phyloP scores from a whole-genome alignment of 2,329 filamentous ascomycete genomes.

The Aspergillus cejpii region DNA sequence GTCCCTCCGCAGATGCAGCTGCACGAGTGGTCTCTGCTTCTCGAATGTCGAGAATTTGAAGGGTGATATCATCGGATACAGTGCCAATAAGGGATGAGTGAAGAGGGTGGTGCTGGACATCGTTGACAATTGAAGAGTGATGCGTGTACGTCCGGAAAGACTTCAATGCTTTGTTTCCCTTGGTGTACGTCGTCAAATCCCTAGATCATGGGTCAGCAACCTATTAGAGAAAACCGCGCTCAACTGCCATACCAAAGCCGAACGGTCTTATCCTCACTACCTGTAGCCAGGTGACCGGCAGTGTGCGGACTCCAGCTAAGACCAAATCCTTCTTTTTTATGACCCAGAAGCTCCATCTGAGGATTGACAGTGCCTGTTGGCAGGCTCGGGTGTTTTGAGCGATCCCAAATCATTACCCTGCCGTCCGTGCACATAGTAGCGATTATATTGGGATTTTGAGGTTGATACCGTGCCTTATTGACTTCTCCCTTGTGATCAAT shows the following conservation, averaged over 20 bases:
- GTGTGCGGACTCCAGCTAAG: constrained; percentile 85
- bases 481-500: constrained; percentile 96
- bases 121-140: constrained; percentile 87
- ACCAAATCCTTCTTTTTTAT: constrained; percentile 84
- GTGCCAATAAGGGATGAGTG: constrained; percentile 81
- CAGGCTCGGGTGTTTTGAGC: constrained; percentile 80
- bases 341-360: constrained; percentile 77
- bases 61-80: constrained; percentile 88
- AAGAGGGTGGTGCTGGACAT: constrained; percentile 89
- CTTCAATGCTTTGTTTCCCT: constrained; percentile 62
- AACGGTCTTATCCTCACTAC: constrained; percentile 87
- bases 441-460: constrained; percentile 94
- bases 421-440: constrained; percentile 86
- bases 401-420: constrained; percentile 86
- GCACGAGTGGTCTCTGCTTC: constrained; percentile 59
- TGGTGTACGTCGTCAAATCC: constrained; percentile 72
- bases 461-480: constrained; percentile 97
- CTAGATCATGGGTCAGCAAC: constrained; percentile 37
- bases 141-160: constrained; percentile 74
- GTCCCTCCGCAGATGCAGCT: constrained; percentile 61
- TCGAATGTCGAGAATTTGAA: constrained; percentile 87
- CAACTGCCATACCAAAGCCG: constrained; percentile 66
- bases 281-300: constrained; percentile 75
- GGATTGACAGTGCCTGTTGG: constrained; percentile 69
- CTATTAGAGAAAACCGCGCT: not conserved